A percentile compares a stretch with the other conserved stretches of the same genome.
These are phyloP conservation scores for Phanerochaete sordida DNA, from an alignment of 768 basidiomycete genomes.

Conservation along the genomic window DNA sequence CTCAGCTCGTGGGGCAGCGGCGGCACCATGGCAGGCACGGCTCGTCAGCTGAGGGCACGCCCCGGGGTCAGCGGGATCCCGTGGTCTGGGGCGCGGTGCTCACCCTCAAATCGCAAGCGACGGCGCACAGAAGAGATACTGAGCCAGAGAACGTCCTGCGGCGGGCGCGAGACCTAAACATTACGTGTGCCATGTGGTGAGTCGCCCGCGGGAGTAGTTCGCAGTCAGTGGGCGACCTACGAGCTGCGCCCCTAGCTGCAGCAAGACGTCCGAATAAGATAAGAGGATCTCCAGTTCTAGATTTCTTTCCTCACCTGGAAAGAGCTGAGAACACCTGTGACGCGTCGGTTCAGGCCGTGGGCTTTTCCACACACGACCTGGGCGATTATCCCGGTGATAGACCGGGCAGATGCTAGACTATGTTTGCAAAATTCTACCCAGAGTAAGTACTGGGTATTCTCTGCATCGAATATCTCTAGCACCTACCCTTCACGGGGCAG, in stretches of 20 bases:
- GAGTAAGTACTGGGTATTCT: no score
- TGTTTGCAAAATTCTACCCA: not conserved
- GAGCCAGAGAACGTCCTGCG: not conserved
- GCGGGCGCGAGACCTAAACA: not conserved
- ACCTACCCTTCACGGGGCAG: no score
- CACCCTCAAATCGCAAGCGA: not conserved
- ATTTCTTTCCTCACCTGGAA: not conserved
- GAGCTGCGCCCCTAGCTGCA: not conserved
- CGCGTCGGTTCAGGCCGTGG: not conserved
- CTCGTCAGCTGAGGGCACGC: not conserved
- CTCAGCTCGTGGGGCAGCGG: conserved; percentile 13
- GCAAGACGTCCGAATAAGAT: not conserved
- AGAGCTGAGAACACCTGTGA: not conserved
- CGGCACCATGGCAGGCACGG: conserved; percentile 1
- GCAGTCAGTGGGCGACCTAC: not conserved
- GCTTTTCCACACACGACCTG: not conserved
- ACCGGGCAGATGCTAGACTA: not conserved
- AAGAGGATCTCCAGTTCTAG: not conserved
- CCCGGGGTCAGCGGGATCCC: conserved; percentile 1
- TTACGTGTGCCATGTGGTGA: not conserved
- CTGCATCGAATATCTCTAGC: no score
- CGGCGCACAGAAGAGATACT: not conserved
- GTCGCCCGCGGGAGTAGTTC: not conserved
- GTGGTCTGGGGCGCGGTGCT: not conserved
- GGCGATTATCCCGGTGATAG: not conserved